Percentiles rank a stretch among this genome's conserved stretches.
phyloP scores from a whole-genome alignment of 352 stramenopile species.

The Blastocystis hominis region DNA sequence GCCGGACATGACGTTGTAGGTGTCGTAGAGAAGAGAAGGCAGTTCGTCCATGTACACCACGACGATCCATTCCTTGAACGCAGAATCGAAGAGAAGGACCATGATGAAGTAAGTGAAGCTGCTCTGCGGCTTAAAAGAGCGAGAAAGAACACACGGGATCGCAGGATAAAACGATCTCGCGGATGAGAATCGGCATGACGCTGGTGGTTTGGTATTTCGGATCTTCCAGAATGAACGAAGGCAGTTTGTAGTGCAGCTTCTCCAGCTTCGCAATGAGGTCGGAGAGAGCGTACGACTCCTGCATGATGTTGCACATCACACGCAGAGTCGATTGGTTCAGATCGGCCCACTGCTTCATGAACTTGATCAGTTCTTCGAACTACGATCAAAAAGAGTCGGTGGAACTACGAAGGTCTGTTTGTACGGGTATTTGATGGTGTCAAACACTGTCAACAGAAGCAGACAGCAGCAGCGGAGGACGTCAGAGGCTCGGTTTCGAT shows the following conservation, averaged over 20 bases:
- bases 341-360: conserved; percentile 30
- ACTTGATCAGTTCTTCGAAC: background rate
- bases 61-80: conserved; percentile 33
- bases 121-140: background rate
- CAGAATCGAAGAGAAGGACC: background rate
- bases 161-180: background rate
- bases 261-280: background rate
- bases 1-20: background rate
- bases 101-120: background rate
- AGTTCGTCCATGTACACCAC: conserved; percentile 29
- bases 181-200: background rate
- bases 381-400: background rate
- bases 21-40: background rate
- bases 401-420: background rate
- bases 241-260: background rate
- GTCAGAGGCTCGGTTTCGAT: background rate
- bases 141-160: background rate
- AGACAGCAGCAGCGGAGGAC: background rate
- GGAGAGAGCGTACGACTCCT: background rate
- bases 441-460: background rate
- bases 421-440: background rate
- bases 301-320: background rate
- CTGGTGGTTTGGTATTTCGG: background rate
- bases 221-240: background rate
- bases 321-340: conserved; percentile 25